Evolutionary conservation across 208 protist genomes (phyloP), one percentile per base, ranked within the genome.

Genomic region (Porcisia deanei): DNA sequence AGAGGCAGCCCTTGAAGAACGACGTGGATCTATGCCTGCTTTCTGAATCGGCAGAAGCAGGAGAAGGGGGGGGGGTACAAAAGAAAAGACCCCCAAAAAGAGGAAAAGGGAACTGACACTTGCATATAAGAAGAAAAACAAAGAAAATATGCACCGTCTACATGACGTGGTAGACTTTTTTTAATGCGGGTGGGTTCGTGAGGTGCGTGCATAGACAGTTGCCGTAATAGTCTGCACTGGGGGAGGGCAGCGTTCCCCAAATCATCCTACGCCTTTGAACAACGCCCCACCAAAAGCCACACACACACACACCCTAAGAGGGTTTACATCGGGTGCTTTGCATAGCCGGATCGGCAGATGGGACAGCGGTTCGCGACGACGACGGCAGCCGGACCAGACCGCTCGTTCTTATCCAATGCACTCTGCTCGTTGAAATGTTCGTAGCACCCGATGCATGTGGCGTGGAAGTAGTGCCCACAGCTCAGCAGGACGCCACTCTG

Each of bases 391-490:
- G 57, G 37, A 1, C 43, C 63, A 5, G 72, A 39, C 3, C 73
- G 25, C 20, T 75, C 53, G 16, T 22, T 22, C 9, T 14, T 14
- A 34, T 89, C 72, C 43, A 88, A 43, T 3, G 84, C 80, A 47
- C 73, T 73, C 80, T 84, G 86, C 63, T 91, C 85, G 16, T 87
- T 85, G 74, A 90, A 95, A 8, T 67, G 80, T 79, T 97, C 91
- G 86, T 95, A 96, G n/a, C 76, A 77, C 0, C 72, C 65, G 12
- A 97, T 82, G 76, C 93, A 97, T 20, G 81, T 61, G 20, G 83
- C 79, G 81, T 97, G 93, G 54, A 95, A 95, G 73, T 79, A 91
- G 70, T 97, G 91, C 7, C 90, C 88, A 79, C 93, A 97, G 77
- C 93, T 97, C 2, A 97, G 80, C 37, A 97, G 88, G 12, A 92